Base-by-base conservation (phyloP, 1,139 yeast species). In the Debaryomycetaceae sp. region DNA sequence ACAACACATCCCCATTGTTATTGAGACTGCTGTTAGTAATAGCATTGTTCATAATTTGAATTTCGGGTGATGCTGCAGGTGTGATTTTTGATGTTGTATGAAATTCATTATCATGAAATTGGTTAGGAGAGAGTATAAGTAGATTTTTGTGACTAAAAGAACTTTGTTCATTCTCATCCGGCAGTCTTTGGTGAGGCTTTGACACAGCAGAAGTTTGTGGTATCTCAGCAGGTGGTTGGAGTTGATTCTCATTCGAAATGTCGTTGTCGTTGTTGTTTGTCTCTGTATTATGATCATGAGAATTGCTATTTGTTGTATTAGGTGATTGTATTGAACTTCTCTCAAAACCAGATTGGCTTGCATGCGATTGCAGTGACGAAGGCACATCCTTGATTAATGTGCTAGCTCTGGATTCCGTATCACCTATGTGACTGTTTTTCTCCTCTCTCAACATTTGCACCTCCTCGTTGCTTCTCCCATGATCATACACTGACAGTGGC, bases 81-180 rank as follows among this genome's bases (percentile, higher is more conserved):
- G 26, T 35, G 33, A 38, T 37, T 18, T 15, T 41, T 14, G 44
- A 31, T 13, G 56, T 42, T 38, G 47, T 41, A 46, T 66, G 71
- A 45, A 63, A 66, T 35, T 61, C 71, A 41, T 59, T 52, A 43
- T 66, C 71, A 38, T 63, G 64, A 41, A 49, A 67, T 43, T 70
- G 75, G 37, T 59, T 63, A 6, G 78, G 78, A 24, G 74, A 68
- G 35, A 70, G 54, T 5, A 72, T 65, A 32, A 70, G 56, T 9
- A 71, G 44, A 44, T 67, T 70, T 38, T 67, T 67, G 24, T 58
- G 60, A 34, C 50, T 55, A 41, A 56, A 54, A 29, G 43, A 33
- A 14, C 33, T 40, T 5, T 14, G 6, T 6, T 17, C 33, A 30
- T 13, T 13, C 31, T 15, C 31, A 8, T 30, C 31, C 17, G 7